Evolutionary conservation across 192 early-diverging fungal species (phyloP).

Genomic region (Backusella sp.): DNA sequence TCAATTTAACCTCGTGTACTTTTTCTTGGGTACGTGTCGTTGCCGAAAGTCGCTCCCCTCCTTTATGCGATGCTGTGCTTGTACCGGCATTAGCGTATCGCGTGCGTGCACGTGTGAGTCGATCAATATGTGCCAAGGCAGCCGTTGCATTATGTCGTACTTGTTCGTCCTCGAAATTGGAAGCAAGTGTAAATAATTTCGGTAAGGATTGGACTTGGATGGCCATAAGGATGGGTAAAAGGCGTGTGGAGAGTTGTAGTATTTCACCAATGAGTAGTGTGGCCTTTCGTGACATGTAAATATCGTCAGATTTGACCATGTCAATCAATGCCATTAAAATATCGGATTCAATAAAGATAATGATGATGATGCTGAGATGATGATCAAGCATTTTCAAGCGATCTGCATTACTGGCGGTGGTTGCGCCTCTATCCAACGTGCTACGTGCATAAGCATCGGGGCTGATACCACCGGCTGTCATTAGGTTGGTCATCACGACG

Average conservation of each 20-base stretch:
- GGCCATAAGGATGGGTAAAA: conserved; percentile 59
- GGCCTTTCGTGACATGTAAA: conserved; percentile 59
- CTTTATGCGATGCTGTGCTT: conserved; percentile 15
- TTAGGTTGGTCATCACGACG: not conserved
- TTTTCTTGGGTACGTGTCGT: conserved; percentile 39
- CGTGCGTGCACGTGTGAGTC: conserved; percentile 46
- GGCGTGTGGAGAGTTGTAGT: conserved; percentile 63
- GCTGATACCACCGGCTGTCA: conserved; percentile 12
- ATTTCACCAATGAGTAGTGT: conserved; percentile 77
- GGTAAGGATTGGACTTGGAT: conserved; percentile 67
- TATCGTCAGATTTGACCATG: conserved; percentile 60
- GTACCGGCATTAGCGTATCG: conserved; percentile 28
- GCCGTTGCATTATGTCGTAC: conserved; percentile 72
- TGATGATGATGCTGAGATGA: conserved; percentile 65
- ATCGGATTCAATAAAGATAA: conserved; percentile 76
- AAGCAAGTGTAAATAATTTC: conserved; percentile 68
- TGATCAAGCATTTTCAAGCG: conserved; percentile 66
- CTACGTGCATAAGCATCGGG: conserved; percentile 13
- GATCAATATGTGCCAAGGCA: conserved; percentile 75
- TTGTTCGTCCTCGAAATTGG: conserved; percentile 72
- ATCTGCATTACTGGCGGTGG: conserved; percentile 34
- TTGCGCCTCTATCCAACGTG: not conserved
- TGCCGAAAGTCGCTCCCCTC: conserved; percentile 14
- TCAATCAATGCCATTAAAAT: conserved; percentile 65
- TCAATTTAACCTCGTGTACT: conserved; percentile 53